phyloP scores from a whole-genome alignment of 306 rosid genomes.

The Corylus americana region DNA sequence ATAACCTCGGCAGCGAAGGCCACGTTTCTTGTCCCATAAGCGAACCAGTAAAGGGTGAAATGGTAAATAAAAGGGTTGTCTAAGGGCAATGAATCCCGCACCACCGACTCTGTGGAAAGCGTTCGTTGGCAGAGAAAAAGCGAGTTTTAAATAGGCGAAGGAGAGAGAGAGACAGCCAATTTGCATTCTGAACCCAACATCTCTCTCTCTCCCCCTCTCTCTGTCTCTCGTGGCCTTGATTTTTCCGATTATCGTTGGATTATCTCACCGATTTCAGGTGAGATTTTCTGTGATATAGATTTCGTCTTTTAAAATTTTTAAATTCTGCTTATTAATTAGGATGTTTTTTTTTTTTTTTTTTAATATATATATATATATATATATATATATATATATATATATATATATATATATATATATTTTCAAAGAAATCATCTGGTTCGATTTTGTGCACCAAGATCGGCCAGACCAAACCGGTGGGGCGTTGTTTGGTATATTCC shows the following conservation, averaged over 20 bases:
- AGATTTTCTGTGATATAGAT: neutral
- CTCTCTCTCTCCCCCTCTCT: constrained; percentile 12
- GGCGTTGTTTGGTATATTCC: constrained; percentile 4
- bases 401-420: too few relatives aligned
- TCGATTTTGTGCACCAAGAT: constrained; percentile 27
- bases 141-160: constrained; percentile 20
- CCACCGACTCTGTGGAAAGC: constrained; percentile 38
- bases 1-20: too few relatives aligned
- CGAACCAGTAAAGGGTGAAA: too few relatives aligned
- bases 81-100: constrained; percentile 4
- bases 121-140: constrained; percentile 22
- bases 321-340: neutral
- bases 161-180: neutral
- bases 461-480: constrained; percentile 21
- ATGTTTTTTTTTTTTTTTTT: neutral
- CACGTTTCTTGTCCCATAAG: too few relatives aligned
- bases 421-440: constrained; percentile 18
- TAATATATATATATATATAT: too few relatives aligned
- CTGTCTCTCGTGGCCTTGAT: neutral
- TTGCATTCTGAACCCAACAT: constrained; percentile 1
- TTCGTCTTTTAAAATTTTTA: neutral
- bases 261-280: constrained; percentile 33
- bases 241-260: constrained; percentile 4
- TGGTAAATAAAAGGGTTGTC: neutral
- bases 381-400: too few relatives aligned